A percentile compares a stretch with the other conserved stretches of the same genome.
Conservation (phyloP, 805 yeast species). For the Yarrowia divulgata region DNA sequence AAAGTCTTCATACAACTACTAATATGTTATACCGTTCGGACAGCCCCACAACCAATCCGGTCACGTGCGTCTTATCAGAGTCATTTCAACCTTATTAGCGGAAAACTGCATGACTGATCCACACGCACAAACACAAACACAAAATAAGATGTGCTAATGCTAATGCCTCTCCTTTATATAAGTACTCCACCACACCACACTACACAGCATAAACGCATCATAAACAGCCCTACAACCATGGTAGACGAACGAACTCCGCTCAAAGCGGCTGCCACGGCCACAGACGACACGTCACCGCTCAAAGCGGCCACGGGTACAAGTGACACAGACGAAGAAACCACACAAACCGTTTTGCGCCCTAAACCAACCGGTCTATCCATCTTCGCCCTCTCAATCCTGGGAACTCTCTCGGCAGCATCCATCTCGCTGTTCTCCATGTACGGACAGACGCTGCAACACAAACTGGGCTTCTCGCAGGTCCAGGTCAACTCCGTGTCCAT, state of each 20-base stretch:
- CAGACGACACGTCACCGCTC: background rate
- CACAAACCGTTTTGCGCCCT: background rate
- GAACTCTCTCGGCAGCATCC: slow-evolving; percentile 79
- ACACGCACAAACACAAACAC: background rate
- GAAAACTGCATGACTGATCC: slow-evolving; percentile 19
- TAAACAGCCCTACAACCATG: background rate
- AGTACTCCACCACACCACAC: background rate
- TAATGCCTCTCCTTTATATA: too few relatives aligned
- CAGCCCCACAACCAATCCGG: background rate
- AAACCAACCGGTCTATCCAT: slow-evolving; percentile 13
- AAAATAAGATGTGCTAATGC: background rate
- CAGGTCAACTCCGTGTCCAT: slow-evolving; percentile 77
- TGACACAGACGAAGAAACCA: background rate
- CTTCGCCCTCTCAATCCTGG: slow-evolving; percentile 16
- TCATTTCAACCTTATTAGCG: slow-evolving; percentile 10
- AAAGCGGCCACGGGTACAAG: too few relatives aligned
- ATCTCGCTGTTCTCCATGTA: slow-evolving; percentile 82
- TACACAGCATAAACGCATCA: too few relatives aligned
- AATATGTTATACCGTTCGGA: background rate
- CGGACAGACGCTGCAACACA: slow-evolving; percentile 68
- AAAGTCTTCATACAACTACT: too few relatives aligned
- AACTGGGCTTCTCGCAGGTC: slow-evolving; percentile 68
- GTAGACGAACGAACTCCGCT: slow-evolving; percentile 23
- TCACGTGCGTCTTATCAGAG: slow-evolving; percentile 33
- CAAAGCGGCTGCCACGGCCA: background rate